Percentiles rank a stretch among this genome's conserved stretches.
These are phyloP conservation scores for Paracorniculantispora psalliotae DNA, from an alignment of 2,329 filamentous ascomycete genomes.

Conservation along the genomic window DNA sequence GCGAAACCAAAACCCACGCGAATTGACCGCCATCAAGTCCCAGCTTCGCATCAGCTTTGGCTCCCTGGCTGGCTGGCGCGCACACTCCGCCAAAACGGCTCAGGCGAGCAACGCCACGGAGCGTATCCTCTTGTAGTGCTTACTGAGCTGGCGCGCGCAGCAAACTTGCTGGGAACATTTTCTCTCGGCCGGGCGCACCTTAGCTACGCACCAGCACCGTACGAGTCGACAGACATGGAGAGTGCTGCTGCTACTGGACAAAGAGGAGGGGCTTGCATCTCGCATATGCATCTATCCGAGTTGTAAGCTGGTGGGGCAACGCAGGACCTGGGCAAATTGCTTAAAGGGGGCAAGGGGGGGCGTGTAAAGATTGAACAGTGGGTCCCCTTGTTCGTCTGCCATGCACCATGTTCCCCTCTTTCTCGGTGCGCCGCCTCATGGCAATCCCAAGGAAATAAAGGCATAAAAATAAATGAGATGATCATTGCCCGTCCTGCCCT, in stretches of 20 bases:
- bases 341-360: not conserved
- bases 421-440: not conserved
- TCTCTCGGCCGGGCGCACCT: not conserved
- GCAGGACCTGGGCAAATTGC: not conserved
- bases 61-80: too few species aligned
- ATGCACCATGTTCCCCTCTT: not conserved
- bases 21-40: too few species aligned
- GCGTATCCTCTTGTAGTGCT: not conserved
- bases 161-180: too few species aligned
- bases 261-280: not conserved
- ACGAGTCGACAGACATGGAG: too few species aligned
- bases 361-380: not conserved
- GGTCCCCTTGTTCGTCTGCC: not conserved
- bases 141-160: not conserved
- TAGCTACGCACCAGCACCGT: too few species aligned
- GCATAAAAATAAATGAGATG: not conserved
- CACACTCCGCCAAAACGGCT: too few species aligned
- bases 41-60: too few species aligned
- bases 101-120: too few species aligned
- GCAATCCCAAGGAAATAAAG: not conserved
- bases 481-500: not conserved
- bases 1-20: too few species aligned
- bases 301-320: not conserved
- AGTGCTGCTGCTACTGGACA: too few species aligned
- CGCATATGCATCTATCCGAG: conserved; percentile 10